Conservation (phyloP, 2,329 filamentous ascomycete genomes). For the Remersonia thermophila region DNA sequence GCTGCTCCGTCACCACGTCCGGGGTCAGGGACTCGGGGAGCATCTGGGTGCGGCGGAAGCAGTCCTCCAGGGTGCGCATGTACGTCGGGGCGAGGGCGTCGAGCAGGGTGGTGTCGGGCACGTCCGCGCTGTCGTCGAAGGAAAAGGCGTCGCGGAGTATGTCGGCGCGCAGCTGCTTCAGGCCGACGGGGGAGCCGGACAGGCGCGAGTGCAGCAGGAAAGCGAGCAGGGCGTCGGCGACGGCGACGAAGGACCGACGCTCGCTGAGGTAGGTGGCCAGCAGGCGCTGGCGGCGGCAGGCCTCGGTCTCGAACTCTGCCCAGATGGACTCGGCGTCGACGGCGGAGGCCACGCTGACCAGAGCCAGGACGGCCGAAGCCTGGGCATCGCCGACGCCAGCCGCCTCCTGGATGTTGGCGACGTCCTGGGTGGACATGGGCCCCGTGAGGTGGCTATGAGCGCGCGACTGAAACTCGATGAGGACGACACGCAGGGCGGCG, state of each 20-base stretch:
- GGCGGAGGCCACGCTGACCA: constrained; percentile 34
- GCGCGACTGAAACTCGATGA: constrained; percentile 75
- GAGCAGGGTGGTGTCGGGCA: constrained; percentile 20
- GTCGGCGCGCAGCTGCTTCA: constrained; percentile 13
- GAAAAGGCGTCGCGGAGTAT: constrained; percentile 15
- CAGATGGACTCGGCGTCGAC: constrained; percentile 43
- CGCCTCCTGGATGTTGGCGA: constrained; percentile 62
- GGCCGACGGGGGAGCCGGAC: constrained; percentile 11
- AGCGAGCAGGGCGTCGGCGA: constrained; percentile 43
- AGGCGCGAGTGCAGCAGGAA: constrained; percentile 32
- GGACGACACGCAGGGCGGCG: constrained; percentile 64
- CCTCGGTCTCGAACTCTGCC: constrained; percentile 48
- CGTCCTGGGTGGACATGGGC: constrained; percentile 66
- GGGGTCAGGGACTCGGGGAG: constrained; percentile 31
- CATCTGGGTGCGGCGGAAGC: constrained; percentile 36
- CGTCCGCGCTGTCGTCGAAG: constrained; percentile 7
- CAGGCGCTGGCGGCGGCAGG: constrained; percentile 53
- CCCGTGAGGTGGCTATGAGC: constrained; percentile 59
- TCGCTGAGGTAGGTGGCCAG: constrained; percentile 61
- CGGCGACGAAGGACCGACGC: constrained; percentile 54
- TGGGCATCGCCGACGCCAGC: constrained; percentile 51
- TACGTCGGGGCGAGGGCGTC: constrained; percentile 37
- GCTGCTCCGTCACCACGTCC: constrained; percentile 35
- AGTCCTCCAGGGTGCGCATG: constrained; percentile 32
- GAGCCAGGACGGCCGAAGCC: constrained; percentile 43